Base-by-base conservation (phyloP, 768 basidiomycete species). In the Candolleomyces aberdarensis region DNA sequence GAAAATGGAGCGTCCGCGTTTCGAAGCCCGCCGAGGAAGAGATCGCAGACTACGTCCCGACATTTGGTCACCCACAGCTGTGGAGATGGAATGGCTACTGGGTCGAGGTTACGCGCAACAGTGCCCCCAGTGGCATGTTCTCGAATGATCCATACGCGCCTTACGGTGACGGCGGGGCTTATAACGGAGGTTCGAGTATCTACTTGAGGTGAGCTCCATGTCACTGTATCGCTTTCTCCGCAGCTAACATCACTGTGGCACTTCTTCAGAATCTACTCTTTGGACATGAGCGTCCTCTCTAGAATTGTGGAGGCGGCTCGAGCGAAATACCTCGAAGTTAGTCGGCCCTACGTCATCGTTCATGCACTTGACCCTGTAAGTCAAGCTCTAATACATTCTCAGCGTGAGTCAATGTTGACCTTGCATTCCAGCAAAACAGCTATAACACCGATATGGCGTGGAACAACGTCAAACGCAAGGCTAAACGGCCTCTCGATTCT, bases 401-500 rank as follows among this genome's bases (percentile, higher is more conserved):
- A 19, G 56, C n/a, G 49, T 57, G n/a, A 44, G 31, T 65, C 40
- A 62, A 53, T 36, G 15, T 11, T 20, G 20, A 14, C 48, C 22
- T 49, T 49, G 13, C 20, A 49, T 15, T 10, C 20, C 22, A 26
- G 26, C 67, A 78, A 76, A 69, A 73, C 9, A 74, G 71, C 56
- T 76, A 71, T 60, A 75, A 75, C 14, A 75, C 70, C 2, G 63
- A 64, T 20, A 74, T 74, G 52, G 66, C 71, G 9, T 83, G 81
- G 81, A 76, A 69, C 20, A 77, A 70, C 29, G 74, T 78, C 14
- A 82, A 82, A 60, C 73, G 73, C 50, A 85, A 84, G 66, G 64
- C 72, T 5, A 77, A 81, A n/a, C 72, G 91, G 5, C 80, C 86
- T 10, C 70, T 89, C 14, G 73, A 75, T 14, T 90, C 89, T 1